Evolutionary conservation across 1,139 yeast species (phyloP).

Genomic region (Magnusiomyces fungicola): DNA sequence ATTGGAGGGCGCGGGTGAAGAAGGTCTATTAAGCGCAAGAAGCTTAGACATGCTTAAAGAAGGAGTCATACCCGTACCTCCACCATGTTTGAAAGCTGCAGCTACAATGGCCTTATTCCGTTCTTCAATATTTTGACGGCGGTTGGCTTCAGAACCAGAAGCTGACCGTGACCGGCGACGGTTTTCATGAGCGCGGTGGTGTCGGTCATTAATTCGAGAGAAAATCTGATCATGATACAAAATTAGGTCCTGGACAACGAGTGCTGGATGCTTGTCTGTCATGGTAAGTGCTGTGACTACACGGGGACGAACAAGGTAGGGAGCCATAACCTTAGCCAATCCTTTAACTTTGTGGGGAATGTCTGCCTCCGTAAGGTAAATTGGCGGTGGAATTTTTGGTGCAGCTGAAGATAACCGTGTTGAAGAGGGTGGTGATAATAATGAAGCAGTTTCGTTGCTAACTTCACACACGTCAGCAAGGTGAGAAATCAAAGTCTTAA

Average conservation of each 20-base stretch:
- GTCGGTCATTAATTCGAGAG: constrained; percentile 19
- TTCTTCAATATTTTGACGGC: constrained; percentile 28
- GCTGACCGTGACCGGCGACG: constrained; percentile 24
- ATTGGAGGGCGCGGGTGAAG: neutral
- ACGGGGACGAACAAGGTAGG: constrained; percentile 30
- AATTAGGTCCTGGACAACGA: constrained; percentile 26
- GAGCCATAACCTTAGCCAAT: constrained; percentile 22
- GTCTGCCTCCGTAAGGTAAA: neutral
- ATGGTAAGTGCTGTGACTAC: constrained; percentile 27
- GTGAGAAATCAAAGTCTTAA: constrained; percentile 16
- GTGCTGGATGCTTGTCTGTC: constrained; percentile 29
- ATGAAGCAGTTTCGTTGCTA: neutral
- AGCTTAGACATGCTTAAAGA: neutral
- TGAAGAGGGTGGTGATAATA: neutral
- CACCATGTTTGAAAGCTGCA: constrained; percentile 1
- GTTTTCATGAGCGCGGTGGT: constrained; percentile 10
- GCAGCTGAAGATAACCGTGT: neutral
- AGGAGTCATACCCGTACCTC: neutral
- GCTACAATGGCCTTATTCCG: constrained; percentile 26
- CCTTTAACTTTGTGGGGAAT: constrained; percentile 8
- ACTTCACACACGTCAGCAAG: constrained; percentile 16
- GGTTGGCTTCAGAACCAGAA: constrained; percentile 21
- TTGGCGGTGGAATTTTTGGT: neutral
- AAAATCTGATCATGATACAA: constrained; percentile 23
- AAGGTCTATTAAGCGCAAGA: neutral